These are phyloP conservation scores for Exserohilum turcica DNA, from an alignment of 2,329 filamentous ascomycete species.

Conservation along the genomic window DNA sequence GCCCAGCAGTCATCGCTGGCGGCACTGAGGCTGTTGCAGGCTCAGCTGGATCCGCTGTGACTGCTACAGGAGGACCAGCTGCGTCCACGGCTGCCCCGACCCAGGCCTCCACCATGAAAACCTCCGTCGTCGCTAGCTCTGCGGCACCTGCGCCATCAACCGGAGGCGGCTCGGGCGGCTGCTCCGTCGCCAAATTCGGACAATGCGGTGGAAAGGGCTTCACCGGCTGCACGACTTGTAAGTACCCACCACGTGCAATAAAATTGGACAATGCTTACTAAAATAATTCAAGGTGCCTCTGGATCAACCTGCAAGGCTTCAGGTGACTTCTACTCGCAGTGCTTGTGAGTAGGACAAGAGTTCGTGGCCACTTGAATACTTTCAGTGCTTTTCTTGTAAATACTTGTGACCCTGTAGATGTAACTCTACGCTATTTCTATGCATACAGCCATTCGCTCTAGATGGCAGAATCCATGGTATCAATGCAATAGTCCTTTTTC, in stretches of 20 bases:
- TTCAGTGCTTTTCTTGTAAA: neutral
- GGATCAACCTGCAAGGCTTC: conserved; percentile 7
- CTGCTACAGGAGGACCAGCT: conserved; percentile 24
- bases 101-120: conserved; percentile 12
- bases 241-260: neutral
- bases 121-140: conserved; percentile 10
- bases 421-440: too few relatives aligned
- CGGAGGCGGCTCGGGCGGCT: conserved; percentile 14
- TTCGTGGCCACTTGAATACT: neutral
- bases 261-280: neutral
- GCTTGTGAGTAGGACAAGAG: neutral
- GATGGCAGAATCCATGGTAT: neutral
- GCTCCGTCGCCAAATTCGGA: conserved; percentile 28
- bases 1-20: conserved; percentile 50
- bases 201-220: conserved; percentile 41
- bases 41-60: conserved; percentile 28
- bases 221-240: conserved; percentile 12
- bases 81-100: conserved; percentile 19
- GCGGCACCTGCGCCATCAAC: conserved; percentile 21
- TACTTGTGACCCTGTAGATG: neutral
- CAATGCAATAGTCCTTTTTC: neutral
- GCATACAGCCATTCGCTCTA: conserved; percentile 1
- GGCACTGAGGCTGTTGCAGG: conserved; percentile 38
- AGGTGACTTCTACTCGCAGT: conserved; percentile 11
- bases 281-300: conserved; percentile 6